Conservation (phyloP, 306 rosid species). For the Inga oerstediana region DNA sequence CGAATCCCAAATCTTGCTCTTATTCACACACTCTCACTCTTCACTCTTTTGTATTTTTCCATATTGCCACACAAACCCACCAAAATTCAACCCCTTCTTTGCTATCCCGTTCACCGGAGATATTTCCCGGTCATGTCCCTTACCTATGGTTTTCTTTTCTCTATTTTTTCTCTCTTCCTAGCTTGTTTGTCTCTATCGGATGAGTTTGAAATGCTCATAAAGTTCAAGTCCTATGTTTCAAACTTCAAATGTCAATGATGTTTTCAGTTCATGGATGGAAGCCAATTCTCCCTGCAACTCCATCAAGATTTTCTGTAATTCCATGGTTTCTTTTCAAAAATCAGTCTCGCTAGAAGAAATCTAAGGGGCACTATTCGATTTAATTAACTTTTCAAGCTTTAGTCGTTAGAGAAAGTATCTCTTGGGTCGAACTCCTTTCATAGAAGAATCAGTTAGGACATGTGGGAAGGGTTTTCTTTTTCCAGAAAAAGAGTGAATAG, state of each 20-base stretch:
- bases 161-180: conserved; percentile 21
- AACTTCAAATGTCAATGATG: conserved; percentile 30
- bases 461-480: conserved; percentile 48
- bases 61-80: too few relatives aligned
- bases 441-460: conserved; percentile 43
- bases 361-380: conserved; percentile 57
- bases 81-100: too few relatives aligned
- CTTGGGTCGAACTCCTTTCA: conserved; percentile 37
- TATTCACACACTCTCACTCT: too few relatives aligned
- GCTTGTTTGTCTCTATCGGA: conserved; percentile 21
- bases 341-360: conserved; percentile 39
- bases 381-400: conserved; percentile 46
- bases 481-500: conserved; percentile 47
- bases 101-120: neutral
- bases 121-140: conserved; percentile 13
- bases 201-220: conserved; percentile 43
- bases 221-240: conserved; percentile 41
- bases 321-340: conserved; percentile 46
- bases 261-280: conserved; percentile 46
- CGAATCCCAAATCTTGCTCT: too few relatives aligned
- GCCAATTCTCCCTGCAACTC: conserved; percentile 35
- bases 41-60: too few relatives aligned
- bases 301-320: conserved; percentile 45
- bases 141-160: neutral
- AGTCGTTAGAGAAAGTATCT: conserved; percentile 41